Evolutionary conservation across 352 stramenopile species (phyloP).

Genomic region (Halophytophthora batemanensis): DNA sequence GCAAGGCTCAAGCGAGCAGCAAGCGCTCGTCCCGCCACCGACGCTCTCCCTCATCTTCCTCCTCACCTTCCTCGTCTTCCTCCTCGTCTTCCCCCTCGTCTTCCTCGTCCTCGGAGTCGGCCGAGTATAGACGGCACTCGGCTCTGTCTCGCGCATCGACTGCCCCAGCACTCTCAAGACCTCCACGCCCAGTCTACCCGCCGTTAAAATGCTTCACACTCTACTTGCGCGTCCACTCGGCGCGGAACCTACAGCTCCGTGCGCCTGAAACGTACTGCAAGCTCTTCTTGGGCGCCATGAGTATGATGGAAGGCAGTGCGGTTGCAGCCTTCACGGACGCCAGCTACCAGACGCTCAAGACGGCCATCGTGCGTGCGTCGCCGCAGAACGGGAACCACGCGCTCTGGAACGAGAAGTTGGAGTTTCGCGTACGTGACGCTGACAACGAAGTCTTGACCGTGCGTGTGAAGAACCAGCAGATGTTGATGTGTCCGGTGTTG

Average conservation of each 20-base stretch:
- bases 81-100: no score
- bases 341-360: constrained; percentile 41
- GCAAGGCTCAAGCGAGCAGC: neutral
- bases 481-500: constrained; percentile 42
- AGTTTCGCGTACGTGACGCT: constrained; percentile 40
- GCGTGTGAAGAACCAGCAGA: constrained; percentile 51
- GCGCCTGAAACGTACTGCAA: constrained; percentile 48
- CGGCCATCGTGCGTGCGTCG: constrained; percentile 24
- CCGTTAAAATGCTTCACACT: constrained; percentile 28
- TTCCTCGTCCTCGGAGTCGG: no score
- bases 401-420: constrained; percentile 59
- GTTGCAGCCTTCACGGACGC: constrained; percentile 1
- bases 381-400: constrained; percentile 25
- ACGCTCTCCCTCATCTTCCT: neutral
- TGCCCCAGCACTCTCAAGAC: neutral
- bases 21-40: neutral
- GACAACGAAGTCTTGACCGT: constrained; percentile 43
- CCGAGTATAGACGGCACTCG: neutral
- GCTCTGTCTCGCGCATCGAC: neutral
- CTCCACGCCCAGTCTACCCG: neutral
- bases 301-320: constrained; percentile 31
- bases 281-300: constrained; percentile 40
- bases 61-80: constrained; percentile 1
- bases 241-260: constrained; percentile 31
- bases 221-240: constrained; percentile 53